Evolutionary conservation across 192 early-diverging fungal genomes (phyloP), one percentile per base, ranked within the genome.

Genomic region (Linnemannia hyalina): DNA sequence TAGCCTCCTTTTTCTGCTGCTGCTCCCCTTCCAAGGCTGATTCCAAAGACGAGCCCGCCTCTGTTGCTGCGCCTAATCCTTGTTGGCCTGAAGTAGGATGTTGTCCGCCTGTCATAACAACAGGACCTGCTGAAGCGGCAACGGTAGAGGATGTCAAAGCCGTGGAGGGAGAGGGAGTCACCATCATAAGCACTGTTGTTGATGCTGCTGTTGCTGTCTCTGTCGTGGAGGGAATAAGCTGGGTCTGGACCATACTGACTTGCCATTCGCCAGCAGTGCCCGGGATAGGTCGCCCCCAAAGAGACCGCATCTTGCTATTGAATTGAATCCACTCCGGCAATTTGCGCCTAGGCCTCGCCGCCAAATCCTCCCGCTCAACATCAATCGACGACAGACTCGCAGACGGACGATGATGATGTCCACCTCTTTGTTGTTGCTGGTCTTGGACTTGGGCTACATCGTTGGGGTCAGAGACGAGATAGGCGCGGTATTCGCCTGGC

Each of bases 251-350:
- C 40, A 81, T 23, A 40, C 57, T 74, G 20, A 81, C 46, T 35
- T 81, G 71, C 73, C 80, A 81, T 69, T 81, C 80, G 13, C 80
- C 73, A 0, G 72, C 73, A 36, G 73, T 74, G 16, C 73, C 80
- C 3, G 72, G 63, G 20, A 36, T 35, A 8, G 80, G 80, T 8
- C 73, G 44, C 16, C 73, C 73, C 80, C 80, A 81, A 35, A 75
- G 41, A 1, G 73, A 81, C 1, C 80, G 71, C 57, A 81, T 57
- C 55, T 52, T 68, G 63, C 46, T 81, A 26, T 81, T 81, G 47
- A 81, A 75, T 20, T 81, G 80, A 44, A 81, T 81, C 80, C 80
- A 81, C n/a, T 81, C 49, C 35, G 73, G 80, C 11, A 75, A 26
- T 57, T 65, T 70, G 29, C 68, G 65, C 68, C 29, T 47, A 7